phyloP scores from a whole-genome alignment of 371 early-diverging fungal species.

The Haplosporangium sp. region DNA sequence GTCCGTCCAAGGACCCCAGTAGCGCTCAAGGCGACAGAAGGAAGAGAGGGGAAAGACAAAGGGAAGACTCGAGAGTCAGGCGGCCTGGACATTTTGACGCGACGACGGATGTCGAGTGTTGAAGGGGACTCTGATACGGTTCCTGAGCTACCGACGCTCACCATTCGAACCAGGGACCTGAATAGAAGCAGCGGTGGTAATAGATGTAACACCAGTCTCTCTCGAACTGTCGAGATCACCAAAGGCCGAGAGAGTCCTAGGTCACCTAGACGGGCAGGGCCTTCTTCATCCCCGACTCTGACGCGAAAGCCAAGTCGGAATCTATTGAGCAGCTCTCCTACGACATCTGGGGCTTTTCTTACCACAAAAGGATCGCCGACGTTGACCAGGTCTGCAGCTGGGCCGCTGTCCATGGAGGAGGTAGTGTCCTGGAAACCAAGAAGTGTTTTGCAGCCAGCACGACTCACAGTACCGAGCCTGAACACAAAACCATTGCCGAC shows the following conservation, averaged over 20 bases:
- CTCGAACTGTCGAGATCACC: not conserved
- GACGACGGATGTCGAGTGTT: slow-evolving; percentile 35
- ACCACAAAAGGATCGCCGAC: not conserved
- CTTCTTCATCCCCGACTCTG: slow-evolving; percentile 17
- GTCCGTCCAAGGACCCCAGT: slow-evolving; percentile 34
- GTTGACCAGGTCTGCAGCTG: not conserved
- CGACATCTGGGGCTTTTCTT: not conserved
- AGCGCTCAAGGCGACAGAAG: not conserved
- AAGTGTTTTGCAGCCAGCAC: slow-evolving; percentile 10
- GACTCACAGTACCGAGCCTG: slow-evolving; percentile 17
- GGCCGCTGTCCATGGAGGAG: slow-evolving; percentile 29
- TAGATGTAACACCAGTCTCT: not conserved
- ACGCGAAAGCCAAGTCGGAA: slow-evolving; percentile 27
- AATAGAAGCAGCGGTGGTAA: slow-evolving; percentile 18
- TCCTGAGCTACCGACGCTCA: slow-evolving; percentile 36
- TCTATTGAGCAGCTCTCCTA: slow-evolving; percentile 6
- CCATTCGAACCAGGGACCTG: slow-evolving; percentile 39
- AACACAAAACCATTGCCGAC: slow-evolving; percentile 19
- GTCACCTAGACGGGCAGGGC: slow-evolving; percentile 8
- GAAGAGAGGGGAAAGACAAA: slow-evolving; percentile 13
- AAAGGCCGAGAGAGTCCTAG: slow-evolving; percentile 23
- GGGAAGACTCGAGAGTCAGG: slow-evolving; percentile 21
- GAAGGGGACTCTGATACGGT: slow-evolving; percentile 52
- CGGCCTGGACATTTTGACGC: slow-evolving; percentile 4
- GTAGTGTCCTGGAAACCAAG: slow-evolving; percentile 39